Evolutionary conservation across 306 rosid species (phyloP).

Genomic region (Vigna hirtella): DNA sequence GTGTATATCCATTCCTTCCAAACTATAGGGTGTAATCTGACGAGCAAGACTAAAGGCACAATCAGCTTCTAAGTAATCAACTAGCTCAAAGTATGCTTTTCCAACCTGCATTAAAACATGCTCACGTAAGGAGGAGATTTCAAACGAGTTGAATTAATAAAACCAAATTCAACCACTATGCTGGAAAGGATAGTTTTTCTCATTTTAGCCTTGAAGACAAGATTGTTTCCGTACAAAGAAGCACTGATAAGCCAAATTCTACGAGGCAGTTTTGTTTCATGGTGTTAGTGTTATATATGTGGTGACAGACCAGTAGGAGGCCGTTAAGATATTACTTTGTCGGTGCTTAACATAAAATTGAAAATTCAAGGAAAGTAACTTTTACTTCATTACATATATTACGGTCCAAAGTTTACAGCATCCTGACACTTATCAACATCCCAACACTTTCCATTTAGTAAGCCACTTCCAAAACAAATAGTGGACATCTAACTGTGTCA

Average conservation of each 20-base stretch:
- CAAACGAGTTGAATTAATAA: neutral
- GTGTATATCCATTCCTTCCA: slow-evolving; percentile 97
- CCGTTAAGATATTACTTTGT: neutral
- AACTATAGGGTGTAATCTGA: slow-evolving; percentile 81
- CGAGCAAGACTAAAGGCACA: slow-evolving; percentile 82
- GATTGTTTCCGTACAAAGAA: neutral
- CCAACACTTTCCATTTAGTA: neutral
- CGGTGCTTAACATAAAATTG: neutral
- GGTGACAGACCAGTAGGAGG: neutral
- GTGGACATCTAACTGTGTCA: neutral
- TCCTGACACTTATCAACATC: neutral
- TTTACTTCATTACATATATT: neutral
- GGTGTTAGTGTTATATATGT: neutral
- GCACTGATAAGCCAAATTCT: slow-evolving; percentile 8
- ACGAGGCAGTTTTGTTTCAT: neutral
- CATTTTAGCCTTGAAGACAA: neutral
- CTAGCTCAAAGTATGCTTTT: slow-evolving; percentile 87
- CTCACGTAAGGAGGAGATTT: slow-evolving; percentile 18
- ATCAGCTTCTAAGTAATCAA: slow-evolving; percentile 90
- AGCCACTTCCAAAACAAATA: neutral
- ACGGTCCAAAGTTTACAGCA: neutral
- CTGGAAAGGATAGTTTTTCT: neutral
- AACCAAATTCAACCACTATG: neutral
- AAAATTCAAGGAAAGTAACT: neutral
- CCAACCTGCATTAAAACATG: slow-evolving; percentile 76